A percentile compares a stretch with the other conserved stretches of the same genome.
Conservation (phyloP, 257 asterid species). For the Buddleja alternifolia region DNA sequence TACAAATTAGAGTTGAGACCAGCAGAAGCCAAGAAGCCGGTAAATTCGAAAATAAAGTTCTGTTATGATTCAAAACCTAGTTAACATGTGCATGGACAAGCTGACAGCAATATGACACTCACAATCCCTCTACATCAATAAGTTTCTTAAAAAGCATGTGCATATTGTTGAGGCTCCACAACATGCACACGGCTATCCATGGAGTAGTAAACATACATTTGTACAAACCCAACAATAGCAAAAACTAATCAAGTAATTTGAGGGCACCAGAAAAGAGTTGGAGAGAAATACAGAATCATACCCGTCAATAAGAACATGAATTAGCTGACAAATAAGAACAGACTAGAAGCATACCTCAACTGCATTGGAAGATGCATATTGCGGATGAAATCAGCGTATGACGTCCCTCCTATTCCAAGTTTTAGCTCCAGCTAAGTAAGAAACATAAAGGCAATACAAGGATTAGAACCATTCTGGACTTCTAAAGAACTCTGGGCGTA, state of each 20-base stretch:
- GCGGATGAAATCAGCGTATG: slow-evolving; percentile 83
- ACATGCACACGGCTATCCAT: neutral
- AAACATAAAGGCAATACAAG: slow-evolving; percentile 18
- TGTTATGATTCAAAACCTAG: neutral
- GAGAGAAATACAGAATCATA: neutral
- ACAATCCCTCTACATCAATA: neutral
- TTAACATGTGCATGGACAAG: slow-evolving; percentile 1
- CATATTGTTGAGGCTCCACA: neutral
- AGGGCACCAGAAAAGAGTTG: neutral
- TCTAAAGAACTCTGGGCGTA: neutral
- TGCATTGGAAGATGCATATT: slow-evolving; percentile 95
- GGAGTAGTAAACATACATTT: neutral
- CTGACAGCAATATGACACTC: neutral
- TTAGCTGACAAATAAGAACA: neutral
- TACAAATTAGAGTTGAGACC: neutral
- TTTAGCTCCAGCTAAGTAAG: slow-evolving; percentile 80
- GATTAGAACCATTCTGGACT: slow-evolving; percentile 22
- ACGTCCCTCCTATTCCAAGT: slow-evolving; percentile 92
- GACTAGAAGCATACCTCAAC: slow-evolving; percentile 59
- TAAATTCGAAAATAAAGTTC: slow-evolving; percentile 6
- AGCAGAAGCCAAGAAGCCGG: slow-evolving; percentile 1
- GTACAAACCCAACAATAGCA: neutral
- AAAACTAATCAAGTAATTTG: neutral
- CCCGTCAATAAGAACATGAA: neutral
- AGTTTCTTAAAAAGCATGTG: neutral